Base-by-base conservation (phyloP, 2,329 filamentous ascomycete species). In the Fonsecaea nubica region DNA sequence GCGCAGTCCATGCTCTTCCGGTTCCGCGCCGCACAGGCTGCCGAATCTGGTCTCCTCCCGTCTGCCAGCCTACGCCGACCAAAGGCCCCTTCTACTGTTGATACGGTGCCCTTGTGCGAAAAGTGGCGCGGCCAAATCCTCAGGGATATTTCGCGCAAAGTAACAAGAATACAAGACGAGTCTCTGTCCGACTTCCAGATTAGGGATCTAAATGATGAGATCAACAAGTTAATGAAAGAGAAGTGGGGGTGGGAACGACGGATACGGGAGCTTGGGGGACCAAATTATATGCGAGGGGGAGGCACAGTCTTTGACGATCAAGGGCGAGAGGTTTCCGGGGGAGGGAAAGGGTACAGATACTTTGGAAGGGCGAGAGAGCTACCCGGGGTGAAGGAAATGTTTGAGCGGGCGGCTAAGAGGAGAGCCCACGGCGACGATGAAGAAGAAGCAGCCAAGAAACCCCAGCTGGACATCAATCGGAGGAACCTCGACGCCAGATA, bases 1-100 rank as follows among this genome's bases (percentile, higher is more conserved):
- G 94, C 95, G 76, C 95, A 99, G 84, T 97, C 93, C 56, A 99
- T 99, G 94, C 94, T 99, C 80, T 99, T 97, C 84, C 94, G 95
- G 85, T 99, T 99, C 85, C 92, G 95, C 79, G 95, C 96, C 76
- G 92, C 94, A 74, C 95, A 98, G 87, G 94, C 94, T 72, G 92
- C 93, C 71, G 93, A 97, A 81, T 87, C 97, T 56, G 94, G 94
- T 76, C 97, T 98, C 79, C 92, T 99, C 80, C 94, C 98, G 83
- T 91, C 91, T 33, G 91, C 92, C 66, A 92, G 93, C 69, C 90
- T 92, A 8, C 92, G 93, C 10, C 92, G 95, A 2, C 95, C 95
- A 60, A 96, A 94, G 80, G 87, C 90, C 71, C 97, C 98, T 78
- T 96, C 92, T 54, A 89, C 92, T 74, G 89, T 97, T 73, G 89